Conservation (phyloP, 345 rosid species). For the Eucalyptus viminalis region DNA sequence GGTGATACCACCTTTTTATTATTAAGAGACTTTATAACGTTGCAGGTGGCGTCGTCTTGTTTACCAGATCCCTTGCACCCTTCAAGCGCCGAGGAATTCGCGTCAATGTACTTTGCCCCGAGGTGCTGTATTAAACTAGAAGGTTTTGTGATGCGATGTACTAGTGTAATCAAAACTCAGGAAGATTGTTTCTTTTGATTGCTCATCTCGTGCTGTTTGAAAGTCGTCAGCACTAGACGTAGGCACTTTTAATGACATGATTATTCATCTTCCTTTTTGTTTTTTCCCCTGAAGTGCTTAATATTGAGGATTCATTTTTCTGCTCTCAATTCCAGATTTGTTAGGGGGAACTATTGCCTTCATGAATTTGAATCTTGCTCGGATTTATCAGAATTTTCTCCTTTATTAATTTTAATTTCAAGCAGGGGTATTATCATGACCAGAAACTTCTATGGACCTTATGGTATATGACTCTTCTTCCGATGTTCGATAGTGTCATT, state of each 20-base stretch:
- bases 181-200: neutral
- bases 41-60: conserved; percentile 73
- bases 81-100: conserved; percentile 64
- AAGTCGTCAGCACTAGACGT: neutral
- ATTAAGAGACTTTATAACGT: neutral
- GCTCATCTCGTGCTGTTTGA: neutral
- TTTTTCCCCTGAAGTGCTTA: neutral
- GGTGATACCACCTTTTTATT: neutral
- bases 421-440: neutral
- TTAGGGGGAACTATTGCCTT: neutral
- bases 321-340: neutral
- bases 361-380: neutral
- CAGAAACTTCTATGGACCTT: neutral
- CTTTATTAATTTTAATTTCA: neutral
- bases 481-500: neutral
- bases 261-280: neutral
- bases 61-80: conserved; percentile 65
- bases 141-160: neutral
- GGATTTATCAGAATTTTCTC: neutral
- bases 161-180: neutral
- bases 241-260: neutral
- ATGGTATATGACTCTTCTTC: neutral
- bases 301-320: neutral
- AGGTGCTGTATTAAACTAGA: conserved; percentile 22
- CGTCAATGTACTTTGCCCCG: conserved; percentile 91